Evolutionary conservation across 139 green algal genomes (phyloP).

Genomic region (Chlamydomonas asymmetrica): DNA sequence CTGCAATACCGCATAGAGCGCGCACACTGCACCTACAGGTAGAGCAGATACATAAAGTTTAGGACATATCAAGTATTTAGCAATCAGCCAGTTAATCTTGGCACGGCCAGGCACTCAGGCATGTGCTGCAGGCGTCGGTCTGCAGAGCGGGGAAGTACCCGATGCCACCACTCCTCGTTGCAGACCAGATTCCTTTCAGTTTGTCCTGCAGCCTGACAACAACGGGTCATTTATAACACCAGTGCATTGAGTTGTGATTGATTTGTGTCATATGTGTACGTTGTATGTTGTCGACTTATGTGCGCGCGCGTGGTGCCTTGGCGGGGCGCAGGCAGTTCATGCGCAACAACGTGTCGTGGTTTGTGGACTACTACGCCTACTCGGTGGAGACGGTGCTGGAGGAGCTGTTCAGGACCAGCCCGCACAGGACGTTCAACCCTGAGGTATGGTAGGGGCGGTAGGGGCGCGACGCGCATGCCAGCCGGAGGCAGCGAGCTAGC

Average conservation of each 20-base stretch:
- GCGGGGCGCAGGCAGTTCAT: conserved; percentile 18
- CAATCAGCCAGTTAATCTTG: too few species aligned
- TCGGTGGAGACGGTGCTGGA: conserved; percentile 55
- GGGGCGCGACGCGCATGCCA: too few species aligned
- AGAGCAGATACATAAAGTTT: background rate
- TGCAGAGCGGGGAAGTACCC: background rate
- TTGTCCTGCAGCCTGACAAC: background rate
- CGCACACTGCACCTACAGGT: conserved; percentile 19
- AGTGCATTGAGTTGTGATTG: background rate
- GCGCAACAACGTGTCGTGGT: conserved; percentile 24
- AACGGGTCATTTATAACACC: background rate
- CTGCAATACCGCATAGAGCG: conserved; percentile 49
- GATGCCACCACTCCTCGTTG: background rate
- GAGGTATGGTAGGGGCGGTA: background rate
- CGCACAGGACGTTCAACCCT: conserved; percentile 28
- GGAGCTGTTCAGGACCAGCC: conserved; percentile 57
- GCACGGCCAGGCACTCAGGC: too few species aligned
- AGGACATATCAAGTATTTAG: too few species aligned
- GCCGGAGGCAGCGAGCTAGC: too few species aligned
- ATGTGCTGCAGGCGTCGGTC: background rate
- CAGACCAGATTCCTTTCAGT: background rate
- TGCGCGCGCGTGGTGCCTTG: background rate
- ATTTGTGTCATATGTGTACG: background rate
- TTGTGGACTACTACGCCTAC: conserved; percentile 40
- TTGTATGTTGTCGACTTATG: background rate